phyloP scores from a whole-genome alignment of 768 basidiomycete species.

The Serpula lacrymans region DNA sequence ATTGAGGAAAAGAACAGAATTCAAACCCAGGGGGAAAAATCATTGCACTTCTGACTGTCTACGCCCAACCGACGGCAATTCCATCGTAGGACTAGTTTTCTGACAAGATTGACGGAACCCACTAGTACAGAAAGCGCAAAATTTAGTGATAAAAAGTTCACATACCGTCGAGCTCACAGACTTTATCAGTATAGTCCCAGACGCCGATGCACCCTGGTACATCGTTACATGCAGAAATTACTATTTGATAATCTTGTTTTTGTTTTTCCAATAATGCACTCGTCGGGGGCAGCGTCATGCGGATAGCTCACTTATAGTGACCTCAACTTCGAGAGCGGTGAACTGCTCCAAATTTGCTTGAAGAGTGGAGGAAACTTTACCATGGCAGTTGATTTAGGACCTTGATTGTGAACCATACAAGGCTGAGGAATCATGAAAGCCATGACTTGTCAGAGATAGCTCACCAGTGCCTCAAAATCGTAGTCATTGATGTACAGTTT shows the following conservation, averaged over 20 bases:
- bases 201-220: conserved; percentile 31
- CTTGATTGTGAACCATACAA: conserved; percentile 1
- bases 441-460: background rate
- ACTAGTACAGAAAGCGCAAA: conserved; percentile 23
- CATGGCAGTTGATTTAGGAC: conserved; percentile 32
- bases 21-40: no score
- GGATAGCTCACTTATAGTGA: conserved; percentile 40
- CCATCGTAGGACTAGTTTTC: conserved; percentile 23
- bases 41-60: no score
- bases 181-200: conserved; percentile 41
- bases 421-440: background rate
- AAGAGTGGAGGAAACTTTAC: conserved; percentile 27
- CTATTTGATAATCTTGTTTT: conserved; percentile 35
- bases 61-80: conserved; percentile 8
- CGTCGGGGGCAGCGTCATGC: conserved; percentile 32
- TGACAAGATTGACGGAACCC: conserved; percentile 29
- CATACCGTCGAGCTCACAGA: background rate
- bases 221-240: conserved; percentile 33
- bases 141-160: background rate
- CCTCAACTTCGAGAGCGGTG: conserved; percentile 36
- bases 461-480: conserved; percentile 25
- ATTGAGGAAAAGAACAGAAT: no score
- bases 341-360: conserved; percentile 29
- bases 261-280: conserved; percentile 30
- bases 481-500: conserved; percentile 54